Conservation (phyloP, 1,139 yeast species). For the Zygosaccharomyces pseudobailii region DNA sequence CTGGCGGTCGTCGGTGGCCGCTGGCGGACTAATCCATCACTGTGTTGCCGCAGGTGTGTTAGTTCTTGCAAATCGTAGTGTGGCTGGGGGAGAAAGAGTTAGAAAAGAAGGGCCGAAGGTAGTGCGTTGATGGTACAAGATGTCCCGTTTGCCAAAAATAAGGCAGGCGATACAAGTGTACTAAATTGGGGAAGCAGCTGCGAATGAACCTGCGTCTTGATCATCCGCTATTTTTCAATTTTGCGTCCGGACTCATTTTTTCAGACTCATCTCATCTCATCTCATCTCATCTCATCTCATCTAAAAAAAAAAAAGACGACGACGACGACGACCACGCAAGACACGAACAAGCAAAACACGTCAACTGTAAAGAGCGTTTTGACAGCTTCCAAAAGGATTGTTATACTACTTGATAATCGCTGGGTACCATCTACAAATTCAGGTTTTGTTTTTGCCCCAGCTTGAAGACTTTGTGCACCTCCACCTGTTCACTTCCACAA, state of each 20-base stretch:
- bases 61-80: neutral
- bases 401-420: neutral
- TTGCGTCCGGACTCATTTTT: constrained; percentile 4
- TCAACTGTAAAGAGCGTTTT: neutral
- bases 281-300: constrained; percentile 4
- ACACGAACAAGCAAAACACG: neutral
- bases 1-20: neutral
- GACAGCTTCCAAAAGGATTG: neutral
- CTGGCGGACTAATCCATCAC: neutral
- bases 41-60: neutral
- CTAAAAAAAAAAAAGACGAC: neutral
- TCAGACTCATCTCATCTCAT: neutral
- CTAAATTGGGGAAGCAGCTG: neutral
- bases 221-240: neutral
- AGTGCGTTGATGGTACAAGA: neutral
- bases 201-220: neutral
- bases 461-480: neutral
- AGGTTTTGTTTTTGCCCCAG: constrained; percentile 4
- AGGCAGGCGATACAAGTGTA: neutral
- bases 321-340: constrained; percentile 1
- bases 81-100: neutral
- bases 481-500: neutral
- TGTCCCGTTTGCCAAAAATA: neutral
- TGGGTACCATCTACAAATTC: constrained; percentile 1
- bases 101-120: neutral